phyloP scores from a whole-genome alignment of 1,139 yeast genomes.

The Geotrichum phurueaensis region DNA sequence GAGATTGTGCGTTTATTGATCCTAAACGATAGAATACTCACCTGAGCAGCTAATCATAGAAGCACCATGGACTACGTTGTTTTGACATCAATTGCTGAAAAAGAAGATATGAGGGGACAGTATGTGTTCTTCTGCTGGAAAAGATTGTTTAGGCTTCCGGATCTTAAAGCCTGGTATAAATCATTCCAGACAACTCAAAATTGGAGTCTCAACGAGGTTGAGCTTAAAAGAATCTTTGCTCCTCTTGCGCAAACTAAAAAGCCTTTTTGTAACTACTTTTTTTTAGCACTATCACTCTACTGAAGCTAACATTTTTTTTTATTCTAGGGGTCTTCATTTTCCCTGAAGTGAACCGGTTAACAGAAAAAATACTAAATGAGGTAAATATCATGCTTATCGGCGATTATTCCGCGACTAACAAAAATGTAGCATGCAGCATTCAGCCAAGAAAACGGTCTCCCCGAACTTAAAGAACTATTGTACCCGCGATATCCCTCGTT shows the following conservation, averaged over 20 bases:
- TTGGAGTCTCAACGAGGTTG: constrained; percentile 29
- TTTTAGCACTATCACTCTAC: constrained; percentile 16
- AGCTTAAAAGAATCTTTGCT: constrained; percentile 21
- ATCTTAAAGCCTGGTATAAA: constrained; percentile 22
- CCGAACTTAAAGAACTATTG: constrained; percentile 45
- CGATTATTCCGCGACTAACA: constrained; percentile 31
- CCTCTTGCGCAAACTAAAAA: constrained; percentile 15
- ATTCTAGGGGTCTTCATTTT: constrained; percentile 32
- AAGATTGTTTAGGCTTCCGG: constrained; percentile 26
- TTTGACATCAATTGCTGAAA: constrained; percentile 42
- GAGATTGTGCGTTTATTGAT: neutral
- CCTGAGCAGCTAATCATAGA: constrained; percentile 43
- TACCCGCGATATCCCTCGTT: constrained; percentile 39
- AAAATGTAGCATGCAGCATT: constrained; percentile 29
- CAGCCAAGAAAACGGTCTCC: constrained; percentile 35
- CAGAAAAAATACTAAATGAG: constrained; percentile 16
- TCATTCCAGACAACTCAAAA: constrained; percentile 25
- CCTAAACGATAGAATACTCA: neutral
- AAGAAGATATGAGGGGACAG: constrained; percentile 24
- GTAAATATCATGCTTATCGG: constrained; percentile 22
- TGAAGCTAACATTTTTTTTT: constrained; percentile 15
- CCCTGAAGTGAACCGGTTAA: constrained; percentile 34
- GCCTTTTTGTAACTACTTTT: constrained; percentile 18
- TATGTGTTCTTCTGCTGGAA: constrained; percentile 30
- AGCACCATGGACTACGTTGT: constrained; percentile 52